Percentiles rank a stretch among this genome's conserved stretches.
Evolutionary conservation across 2,329 filamentous ascomycete species (phyloP).

Genomic region (Eurotiales sp.): DNA sequence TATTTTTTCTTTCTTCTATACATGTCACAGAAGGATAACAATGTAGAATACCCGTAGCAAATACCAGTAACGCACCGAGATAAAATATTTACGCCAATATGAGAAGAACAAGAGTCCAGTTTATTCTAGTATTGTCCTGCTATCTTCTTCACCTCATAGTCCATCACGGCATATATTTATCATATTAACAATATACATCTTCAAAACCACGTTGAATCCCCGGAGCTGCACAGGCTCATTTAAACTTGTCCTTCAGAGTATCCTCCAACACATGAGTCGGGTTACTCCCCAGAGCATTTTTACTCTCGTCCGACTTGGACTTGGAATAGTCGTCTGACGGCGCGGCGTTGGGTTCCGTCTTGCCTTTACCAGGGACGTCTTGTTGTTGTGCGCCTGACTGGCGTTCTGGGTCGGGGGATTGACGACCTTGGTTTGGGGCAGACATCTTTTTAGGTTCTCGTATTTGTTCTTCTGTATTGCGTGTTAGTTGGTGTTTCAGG

Average conservation of each 20-base stretch:
- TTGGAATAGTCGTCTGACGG: conserved; percentile 29
- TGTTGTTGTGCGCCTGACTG: conserved; percentile 64
- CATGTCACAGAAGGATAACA: conserved; percentile 18
- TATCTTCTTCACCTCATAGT: too few species aligned
- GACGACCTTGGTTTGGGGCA: conserved; percentile 55
- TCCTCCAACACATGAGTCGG: conserved; percentile 39
- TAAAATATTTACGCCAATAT: too few species aligned
- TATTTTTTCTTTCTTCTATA: conserved; percentile 21
- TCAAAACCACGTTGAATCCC: too few species aligned
- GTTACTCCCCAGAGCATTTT: conserved; percentile 36
- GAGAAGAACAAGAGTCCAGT: too few species aligned
- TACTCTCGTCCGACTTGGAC: conserved; percentile 25
- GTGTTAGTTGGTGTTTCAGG: background rate
- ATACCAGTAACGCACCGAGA: too few species aligned
- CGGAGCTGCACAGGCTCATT: too few species aligned
- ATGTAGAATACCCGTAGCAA: too few species aligned
- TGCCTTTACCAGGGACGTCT: conserved; percentile 55
- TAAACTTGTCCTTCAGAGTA: conserved; percentile 32
- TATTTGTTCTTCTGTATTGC: background rate
- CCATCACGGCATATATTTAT: too few species aligned
- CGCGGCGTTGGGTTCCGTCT: conserved; percentile 52
- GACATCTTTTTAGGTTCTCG: conserved; percentile 15
- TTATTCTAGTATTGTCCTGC: too few species aligned
- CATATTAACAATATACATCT: too few species aligned
- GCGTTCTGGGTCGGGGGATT: conserved; percentile 71